phyloP scores from a whole-genome alignment of 2,329 filamentous ascomycete genomes.

The Aureobasidium zeae region DNA sequence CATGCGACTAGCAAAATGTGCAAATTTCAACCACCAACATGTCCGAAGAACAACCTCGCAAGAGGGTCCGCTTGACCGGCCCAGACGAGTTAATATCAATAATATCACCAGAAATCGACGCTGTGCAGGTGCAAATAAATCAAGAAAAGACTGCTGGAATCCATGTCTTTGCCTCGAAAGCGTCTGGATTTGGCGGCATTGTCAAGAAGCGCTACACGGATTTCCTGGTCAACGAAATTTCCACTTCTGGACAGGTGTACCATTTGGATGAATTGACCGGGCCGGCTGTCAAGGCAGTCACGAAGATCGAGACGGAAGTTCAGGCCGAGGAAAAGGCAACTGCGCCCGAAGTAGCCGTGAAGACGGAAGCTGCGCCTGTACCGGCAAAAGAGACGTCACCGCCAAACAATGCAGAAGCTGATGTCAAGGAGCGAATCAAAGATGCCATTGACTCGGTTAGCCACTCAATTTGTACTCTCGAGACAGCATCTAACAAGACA shows the following conservation, averaged over 20 bases:
- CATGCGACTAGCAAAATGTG: background rate
- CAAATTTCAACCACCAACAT: background rate
- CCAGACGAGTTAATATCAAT: background rate
- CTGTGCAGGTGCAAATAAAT: constrained; percentile 24
- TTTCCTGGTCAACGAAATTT: constrained; percentile 86
- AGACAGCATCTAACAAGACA: background rate
- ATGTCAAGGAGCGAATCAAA: constrained; percentile 9
- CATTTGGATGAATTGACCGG: constrained; percentile 51
- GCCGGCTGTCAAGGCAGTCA: constrained; percentile 18
- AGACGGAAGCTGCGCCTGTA: constrained; percentile 9
- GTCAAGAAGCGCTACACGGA: constrained; percentile 78
- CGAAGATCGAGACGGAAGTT: constrained; percentile 9
- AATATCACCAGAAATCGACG: background rate
- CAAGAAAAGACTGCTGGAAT: constrained; percentile 48
- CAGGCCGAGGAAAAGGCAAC: constrained; percentile 13
- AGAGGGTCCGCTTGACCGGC: constrained; percentile 14
- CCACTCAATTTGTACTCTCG: background rate
- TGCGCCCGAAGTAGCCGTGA: background rate
- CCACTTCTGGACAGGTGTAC: constrained; percentile 63
- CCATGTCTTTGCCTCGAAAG: constrained; percentile 52
- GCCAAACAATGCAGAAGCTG: constrained; percentile 8
- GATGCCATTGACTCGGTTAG: constrained; percentile 9
- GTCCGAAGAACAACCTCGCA: constrained; percentile 16
- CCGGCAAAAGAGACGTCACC: constrained; percentile 13
- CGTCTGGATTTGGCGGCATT: constrained; percentile 52